Evolutionary conservation across 78 protist genomes (phyloP).

Genomic region (Dictyostelium citrinum): DNA sequence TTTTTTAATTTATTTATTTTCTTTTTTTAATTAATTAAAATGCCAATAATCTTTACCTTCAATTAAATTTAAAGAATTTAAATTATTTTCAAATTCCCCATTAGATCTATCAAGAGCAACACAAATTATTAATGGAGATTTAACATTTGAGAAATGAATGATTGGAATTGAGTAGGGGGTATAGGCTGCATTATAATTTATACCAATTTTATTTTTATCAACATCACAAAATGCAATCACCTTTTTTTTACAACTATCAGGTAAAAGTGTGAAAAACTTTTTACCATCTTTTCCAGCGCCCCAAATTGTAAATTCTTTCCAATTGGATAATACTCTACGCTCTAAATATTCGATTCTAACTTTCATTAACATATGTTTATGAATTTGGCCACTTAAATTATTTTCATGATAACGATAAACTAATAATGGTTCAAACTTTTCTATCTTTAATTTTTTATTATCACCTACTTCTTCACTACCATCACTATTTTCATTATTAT

Average conservation of each 20-base stretch:
- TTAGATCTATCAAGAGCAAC: slow-evolving; percentile 64
- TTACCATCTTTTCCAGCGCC: slow-evolving; percentile 81
- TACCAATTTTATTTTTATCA: slow-evolving; percentile 55
- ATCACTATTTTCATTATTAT: neutral
- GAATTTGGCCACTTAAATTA: slow-evolving; percentile 44
- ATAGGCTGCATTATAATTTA: slow-evolving; percentile 36
- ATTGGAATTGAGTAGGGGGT: slow-evolving; percentile 43
- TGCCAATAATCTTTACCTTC: slow-evolving; percentile 70
- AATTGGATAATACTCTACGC: neutral
- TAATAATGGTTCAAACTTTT: slow-evolving; percentile 26
- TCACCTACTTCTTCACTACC: neutral
- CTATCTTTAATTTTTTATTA: neutral
- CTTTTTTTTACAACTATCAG: slow-evolving; percentile 30
- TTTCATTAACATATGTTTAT: slow-evolving; percentile 43
- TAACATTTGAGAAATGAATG: slow-evolving; percentile 45
- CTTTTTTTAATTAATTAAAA: slow-evolving; percentile 38
- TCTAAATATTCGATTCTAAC: slow-evolving; percentile 44
- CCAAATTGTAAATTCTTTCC: slow-evolving; percentile 65
- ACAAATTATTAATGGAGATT: slow-evolving; percentile 56
- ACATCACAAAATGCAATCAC: slow-evolving; percentile 72
- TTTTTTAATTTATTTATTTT: neutral
- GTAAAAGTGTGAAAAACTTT: slow-evolving; percentile 41
- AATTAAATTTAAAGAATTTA: slow-evolving; percentile 30
- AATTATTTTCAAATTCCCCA: slow-evolving; percentile 51
- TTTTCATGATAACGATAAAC: slow-evolving; percentile 48